Evolutionary conservation across 208 protist species (phyloP).

Genomic region (Leishmania arabica): DNA sequence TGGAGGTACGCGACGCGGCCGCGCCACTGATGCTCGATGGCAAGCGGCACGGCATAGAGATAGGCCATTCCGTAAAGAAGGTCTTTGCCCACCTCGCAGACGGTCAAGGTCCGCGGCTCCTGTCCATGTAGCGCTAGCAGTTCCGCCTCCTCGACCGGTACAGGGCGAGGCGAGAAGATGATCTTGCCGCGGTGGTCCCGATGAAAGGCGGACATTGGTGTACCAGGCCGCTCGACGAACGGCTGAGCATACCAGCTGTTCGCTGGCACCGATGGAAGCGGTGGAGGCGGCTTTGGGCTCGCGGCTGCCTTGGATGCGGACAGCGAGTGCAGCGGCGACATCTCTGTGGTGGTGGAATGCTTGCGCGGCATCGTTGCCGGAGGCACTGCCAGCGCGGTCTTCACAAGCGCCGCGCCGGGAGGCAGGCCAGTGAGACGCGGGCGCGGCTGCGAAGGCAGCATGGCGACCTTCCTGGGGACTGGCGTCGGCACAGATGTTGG

Average conservation of each 20-base stretch:
- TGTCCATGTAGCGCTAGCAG: conserved; percentile 44
- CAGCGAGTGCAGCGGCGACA: not conserved
- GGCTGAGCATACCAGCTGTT: conserved; percentile 64
- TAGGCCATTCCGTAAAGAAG: conserved; percentile 78
- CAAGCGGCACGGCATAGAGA: conserved; percentile 68
- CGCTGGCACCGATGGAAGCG: conserved; percentile 46
- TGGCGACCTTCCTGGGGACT: not conserved
- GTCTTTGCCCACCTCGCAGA: conserved; percentile 62
- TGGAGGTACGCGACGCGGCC: conserved; percentile 54
- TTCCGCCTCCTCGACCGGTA: conserved; percentile 44
- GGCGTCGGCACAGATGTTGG: not conserved
- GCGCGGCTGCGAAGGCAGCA: not conserved
- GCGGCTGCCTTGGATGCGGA: not conserved
- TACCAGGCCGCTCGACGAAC: conserved; percentile 41
- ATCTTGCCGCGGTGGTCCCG: conserved; percentile 49
- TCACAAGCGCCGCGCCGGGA: conserved; percentile 12
- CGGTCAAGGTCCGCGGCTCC: conserved; percentile 26
- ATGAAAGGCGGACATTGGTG: conserved; percentile 56
- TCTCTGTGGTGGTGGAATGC: not conserved
- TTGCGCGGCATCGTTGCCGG: not conserved
- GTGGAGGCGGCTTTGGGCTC: not conserved
- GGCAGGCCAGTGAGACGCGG: not conserved
- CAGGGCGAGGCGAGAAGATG: conserved; percentile 52
- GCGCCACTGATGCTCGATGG: conserved; percentile 75
- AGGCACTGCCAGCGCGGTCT: not conserved